Conservation (phyloP, 1,139 yeast species). For the Meyerozyma elateridarum region DNA sequence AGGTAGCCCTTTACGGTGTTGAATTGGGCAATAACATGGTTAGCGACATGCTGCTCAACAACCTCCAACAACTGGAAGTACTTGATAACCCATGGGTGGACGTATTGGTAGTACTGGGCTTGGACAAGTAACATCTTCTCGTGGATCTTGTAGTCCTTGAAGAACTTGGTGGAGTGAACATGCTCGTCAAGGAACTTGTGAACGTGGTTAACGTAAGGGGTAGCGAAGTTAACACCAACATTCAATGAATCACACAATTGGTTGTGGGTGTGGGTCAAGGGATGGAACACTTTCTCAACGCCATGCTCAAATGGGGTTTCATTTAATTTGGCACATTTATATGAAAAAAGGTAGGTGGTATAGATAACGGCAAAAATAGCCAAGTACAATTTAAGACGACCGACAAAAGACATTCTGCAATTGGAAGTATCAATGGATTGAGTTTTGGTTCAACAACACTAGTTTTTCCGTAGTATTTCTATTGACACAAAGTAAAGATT, state of each 20-base stretch:
- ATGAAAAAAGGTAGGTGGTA: conserved; percentile 34
- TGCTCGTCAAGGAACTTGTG: conserved; percentile 31
- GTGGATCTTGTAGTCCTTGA: conserved; percentile 31
- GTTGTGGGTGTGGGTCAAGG: conserved; percentile 33
- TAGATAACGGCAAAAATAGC: conserved; percentile 30
- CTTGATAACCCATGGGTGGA: conserved; percentile 26
- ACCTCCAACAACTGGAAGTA: conserved; percentile 29
- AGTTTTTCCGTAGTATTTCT: too few relatives aligned
- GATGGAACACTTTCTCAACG: conserved; percentile 31
- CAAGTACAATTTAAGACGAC: conserved; percentile 22
- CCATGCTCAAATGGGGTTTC: conserved; percentile 28
- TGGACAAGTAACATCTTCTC: conserved; percentile 21
- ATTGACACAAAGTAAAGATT: not conserved
- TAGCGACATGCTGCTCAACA: conserved; percentile 25
- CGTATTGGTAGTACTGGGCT: conserved; percentile 18
- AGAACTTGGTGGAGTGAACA: conserved; percentile 33
- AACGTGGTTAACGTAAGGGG: conserved; percentile 29
- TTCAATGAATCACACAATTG: conserved; percentile 33
- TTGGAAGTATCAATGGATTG: too few relatives aligned
- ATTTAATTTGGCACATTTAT: conserved; percentile 37
- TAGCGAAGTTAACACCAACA: conserved; percentile 23
- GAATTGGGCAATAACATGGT: conserved; percentile 16
- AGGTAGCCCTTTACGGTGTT: conserved; percentile 11
- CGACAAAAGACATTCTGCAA: conserved; percentile 1
- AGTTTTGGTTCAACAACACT: too few relatives aligned